phyloP scores from a whole-genome alignment of 345 rosid genomes.

The Hypericum androsaemum region DNA sequence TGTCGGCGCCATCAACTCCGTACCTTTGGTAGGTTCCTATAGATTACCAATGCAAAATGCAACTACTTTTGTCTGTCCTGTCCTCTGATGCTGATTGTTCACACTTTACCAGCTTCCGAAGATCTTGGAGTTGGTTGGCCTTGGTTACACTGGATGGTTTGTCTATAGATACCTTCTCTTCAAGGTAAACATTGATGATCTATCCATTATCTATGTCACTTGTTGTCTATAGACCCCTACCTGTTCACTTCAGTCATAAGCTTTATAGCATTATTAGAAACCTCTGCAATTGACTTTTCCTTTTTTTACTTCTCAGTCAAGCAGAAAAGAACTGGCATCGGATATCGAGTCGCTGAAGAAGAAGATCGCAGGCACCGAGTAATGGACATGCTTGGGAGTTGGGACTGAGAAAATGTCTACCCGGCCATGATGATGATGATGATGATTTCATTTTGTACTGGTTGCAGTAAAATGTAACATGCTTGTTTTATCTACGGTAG shows the following conservation, averaged over 20 bases:
- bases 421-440: too few relatives aligned
- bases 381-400: constrained; percentile 6
- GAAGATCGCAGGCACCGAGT: constrained; percentile 87
- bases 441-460: too few relatives aligned
- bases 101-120: constrained; percentile 64
- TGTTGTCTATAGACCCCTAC: too few relatives aligned
- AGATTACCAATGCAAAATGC: background rate
- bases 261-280: background rate
- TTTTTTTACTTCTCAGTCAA: constrained; percentile 44
- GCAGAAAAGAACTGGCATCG: constrained; percentile 87
- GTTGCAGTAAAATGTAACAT: too few relatives aligned
- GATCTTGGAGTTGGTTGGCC: constrained; percentile 92
- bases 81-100: background rate
- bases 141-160: constrained; percentile 98
- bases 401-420: too few relatives aligned
- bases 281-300: constrained; percentile 7
- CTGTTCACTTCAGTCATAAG: background rate
- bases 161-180: constrained; percentile 99
- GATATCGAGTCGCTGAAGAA: constrained; percentile 89
- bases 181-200: constrained; percentile 45
- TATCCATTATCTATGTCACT: background rate
- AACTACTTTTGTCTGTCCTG: background rate
- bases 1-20: constrained; percentile 89
- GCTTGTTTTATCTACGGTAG: too few relatives aligned
- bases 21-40: constrained; percentile 60